A percentile compares a stretch with the other conserved stretches of the same genome.
phyloP scores from a whole-genome alignment of 768 basidiomycete species.

The Udeniomyces megalosporus region DNA sequence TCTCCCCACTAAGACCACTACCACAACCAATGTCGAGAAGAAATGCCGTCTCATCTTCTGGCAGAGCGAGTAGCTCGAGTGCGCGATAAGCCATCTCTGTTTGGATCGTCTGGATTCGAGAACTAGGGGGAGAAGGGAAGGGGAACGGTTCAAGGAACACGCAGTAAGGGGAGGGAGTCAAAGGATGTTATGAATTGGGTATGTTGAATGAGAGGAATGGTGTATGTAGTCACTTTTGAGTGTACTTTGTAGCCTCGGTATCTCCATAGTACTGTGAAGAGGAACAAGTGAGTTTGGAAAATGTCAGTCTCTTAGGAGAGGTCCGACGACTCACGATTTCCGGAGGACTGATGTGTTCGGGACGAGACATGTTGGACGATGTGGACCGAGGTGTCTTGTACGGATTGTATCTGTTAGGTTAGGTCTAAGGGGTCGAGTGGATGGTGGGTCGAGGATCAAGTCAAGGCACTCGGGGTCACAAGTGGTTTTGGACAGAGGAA shows the following conservation, averaged over 20 bases:
- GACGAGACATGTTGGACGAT: conserved; percentile 52
- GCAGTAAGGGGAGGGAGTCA: conserved; percentile 13
- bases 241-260: conserved; percentile 87
- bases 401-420: too few species aligned
- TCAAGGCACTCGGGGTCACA: too few species aligned
- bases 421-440: too few species aligned
- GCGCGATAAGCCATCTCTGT: conserved; percentile 95
- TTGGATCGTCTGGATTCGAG: conserved; percentile 91
- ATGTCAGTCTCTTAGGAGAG: too few species aligned
- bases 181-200: too few species aligned
- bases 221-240: conserved; percentile 49
- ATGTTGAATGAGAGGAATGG: too few species aligned
- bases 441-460: too few species aligned
- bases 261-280: conserved; percentile 80
- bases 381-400: background rate
- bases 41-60: conserved; percentile 61
- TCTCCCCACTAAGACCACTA: conserved; percentile 89
- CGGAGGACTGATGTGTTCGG: conserved; percentile 74
- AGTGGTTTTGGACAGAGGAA: too few species aligned
- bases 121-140: conserved; percentile 35
- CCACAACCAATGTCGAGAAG: conserved; percentile 94
- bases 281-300: background rate
- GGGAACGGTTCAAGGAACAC: background rate
- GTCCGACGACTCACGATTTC: conserved; percentile 52
- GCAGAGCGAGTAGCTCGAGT: conserved; percentile 71